A percentile compares a stretch with the other conserved stretches of the same genome.
phyloP scores from a whole-genome alignment of 257 asterid genomes.

The Penstemon newberryi region DNA sequence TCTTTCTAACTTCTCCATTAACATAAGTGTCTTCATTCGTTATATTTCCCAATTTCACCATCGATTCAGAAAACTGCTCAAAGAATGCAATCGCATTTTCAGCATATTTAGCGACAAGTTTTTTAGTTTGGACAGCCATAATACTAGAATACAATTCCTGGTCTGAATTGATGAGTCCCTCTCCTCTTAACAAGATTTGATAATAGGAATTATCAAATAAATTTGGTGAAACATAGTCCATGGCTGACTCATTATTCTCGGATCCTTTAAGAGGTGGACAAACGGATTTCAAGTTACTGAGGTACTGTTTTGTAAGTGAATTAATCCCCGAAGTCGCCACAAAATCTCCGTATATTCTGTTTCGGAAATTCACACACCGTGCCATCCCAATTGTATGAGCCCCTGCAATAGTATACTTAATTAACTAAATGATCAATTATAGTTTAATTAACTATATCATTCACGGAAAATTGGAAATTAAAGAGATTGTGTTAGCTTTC shows the following conservation, averaged over 20 bases:
- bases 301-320: slow-evolving; percentile 49
- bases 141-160: slow-evolving; percentile 75
- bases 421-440: no score
- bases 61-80: slow-evolving; percentile 79
- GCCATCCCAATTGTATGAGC: slow-evolving; percentile 97
- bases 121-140: slow-evolving; percentile 57
- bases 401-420: slow-evolving; percentile 42
- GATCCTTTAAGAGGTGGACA: slow-evolving; percentile 56
- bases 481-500: no score
- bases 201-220: slow-evolving; percentile 77
- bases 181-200: slow-evolving; percentile 59
- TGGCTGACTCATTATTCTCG: slow-evolving; percentile 67
- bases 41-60: slow-evolving; percentile 86
- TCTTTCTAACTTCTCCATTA: slow-evolving; percentile 83
- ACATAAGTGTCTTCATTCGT: slow-evolving; percentile 59
- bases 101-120: slow-evolving; percentile 65
- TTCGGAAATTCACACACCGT: slow-evolving; percentile 70
- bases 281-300: slow-evolving; percentile 48
- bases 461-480: no score
- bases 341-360: slow-evolving; percentile 75
- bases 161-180: slow-evolving; percentile 75
- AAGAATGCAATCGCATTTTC: slow-evolving; percentile 65
- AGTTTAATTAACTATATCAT: no score
- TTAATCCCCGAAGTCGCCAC: slow-evolving; percentile 40
- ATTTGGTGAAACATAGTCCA: slow-evolving; percentile 70